Percentiles rank a stretch among this genome's conserved stretches.
Evolutionary conservation across 441 rosid species (phyloP).

Genomic region (Gossypium schwendimanii): DNA sequence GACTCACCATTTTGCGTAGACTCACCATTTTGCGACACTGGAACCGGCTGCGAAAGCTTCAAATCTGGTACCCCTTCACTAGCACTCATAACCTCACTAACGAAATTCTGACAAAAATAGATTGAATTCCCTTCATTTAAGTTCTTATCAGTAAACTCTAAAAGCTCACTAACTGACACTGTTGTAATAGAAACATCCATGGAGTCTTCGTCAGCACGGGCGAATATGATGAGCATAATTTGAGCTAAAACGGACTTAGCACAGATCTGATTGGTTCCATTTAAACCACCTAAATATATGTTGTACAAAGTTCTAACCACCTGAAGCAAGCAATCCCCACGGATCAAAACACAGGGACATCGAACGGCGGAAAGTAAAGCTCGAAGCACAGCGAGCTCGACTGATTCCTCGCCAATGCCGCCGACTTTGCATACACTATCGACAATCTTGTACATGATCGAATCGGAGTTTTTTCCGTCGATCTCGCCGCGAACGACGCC

Average conservation of each 20-base stretch:
- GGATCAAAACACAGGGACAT: constrained; percentile 59
- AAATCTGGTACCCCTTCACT: constrained; percentile 51
- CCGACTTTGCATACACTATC: constrained; percentile 53
- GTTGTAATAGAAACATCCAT: constrained; percentile 43
- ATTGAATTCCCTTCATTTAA: constrained; percentile 88
- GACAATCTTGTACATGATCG: constrained; percentile 34
- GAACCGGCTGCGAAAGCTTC: constrained; percentile 20
- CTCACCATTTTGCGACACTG: constrained; percentile 33
- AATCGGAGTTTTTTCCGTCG: constrained; percentile 18
- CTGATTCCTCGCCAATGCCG: constrained; percentile 60
- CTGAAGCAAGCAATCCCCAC: constrained; percentile 76
- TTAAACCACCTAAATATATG: constrained; percentile 77
- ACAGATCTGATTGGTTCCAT: constrained; percentile 90
- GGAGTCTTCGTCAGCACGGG: constrained; percentile 73
- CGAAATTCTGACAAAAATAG: constrained; percentile 67
- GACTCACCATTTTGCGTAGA: too few species aligned
- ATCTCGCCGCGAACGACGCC: constrained; percentile 65
- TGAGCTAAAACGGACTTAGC: constrained; percentile 90
- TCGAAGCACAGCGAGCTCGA: constrained; percentile 68
- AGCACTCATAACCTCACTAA: constrained; percentile 61
- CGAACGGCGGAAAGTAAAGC: constrained; percentile 74
- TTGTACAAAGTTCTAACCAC: constrained; percentile 84
- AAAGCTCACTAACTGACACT: constrained; percentile 56
- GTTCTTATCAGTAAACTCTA: constrained; percentile 77
- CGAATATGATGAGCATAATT: constrained; percentile 65